phyloP scores from a whole-genome alignment of 495 filamentous ascomycete species.

The Melanomma pulvis-pyrius region DNA sequence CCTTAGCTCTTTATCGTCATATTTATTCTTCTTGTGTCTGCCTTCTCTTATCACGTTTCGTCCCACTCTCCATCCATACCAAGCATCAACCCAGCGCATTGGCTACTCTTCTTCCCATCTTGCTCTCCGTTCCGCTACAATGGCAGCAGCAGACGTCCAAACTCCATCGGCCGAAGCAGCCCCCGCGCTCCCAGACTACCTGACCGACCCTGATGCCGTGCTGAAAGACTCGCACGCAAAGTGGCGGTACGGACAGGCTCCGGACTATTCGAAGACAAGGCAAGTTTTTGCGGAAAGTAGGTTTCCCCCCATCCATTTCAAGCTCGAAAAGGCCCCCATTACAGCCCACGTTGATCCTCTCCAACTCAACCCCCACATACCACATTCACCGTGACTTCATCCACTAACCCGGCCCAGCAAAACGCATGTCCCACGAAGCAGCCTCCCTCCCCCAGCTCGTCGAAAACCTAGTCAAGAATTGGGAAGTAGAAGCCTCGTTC shows the following conservation, averaged over 20 bases:
- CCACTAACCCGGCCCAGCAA: conserved; percentile 49
- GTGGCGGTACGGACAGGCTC: conserved; percentile 63
- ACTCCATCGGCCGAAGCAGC: conserved; percentile 35
- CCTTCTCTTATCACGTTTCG: not conserved
- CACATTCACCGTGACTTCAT: not conserved
- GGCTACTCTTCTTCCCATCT: not conserved
- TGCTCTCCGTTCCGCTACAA: not conserved
- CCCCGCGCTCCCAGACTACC: conserved; percentile 59
- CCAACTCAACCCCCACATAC: not conserved
- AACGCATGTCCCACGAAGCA: conserved; percentile 56
- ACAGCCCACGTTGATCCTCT: not conserved
- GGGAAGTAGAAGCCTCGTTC: conserved; percentile 71
- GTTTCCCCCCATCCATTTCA: conserved; percentile 29
- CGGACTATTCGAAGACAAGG: conserved; percentile 64
- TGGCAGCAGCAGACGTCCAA: conserved; percentile 34
- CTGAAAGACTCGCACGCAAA: conserved; percentile 54
- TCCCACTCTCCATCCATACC: too few relatives aligned
- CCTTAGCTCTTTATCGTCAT: not conserved
- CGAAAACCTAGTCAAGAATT: conserved; percentile 72
- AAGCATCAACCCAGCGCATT: too few relatives aligned
- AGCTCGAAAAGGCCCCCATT: not conserved
- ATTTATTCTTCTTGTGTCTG: not conserved
- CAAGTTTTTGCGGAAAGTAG: conserved; percentile 55
- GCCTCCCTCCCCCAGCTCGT: conserved; percentile 60
- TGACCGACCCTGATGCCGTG: conserved; percentile 62